Conservation (phyloP, 306 rosid genomes). For the Fragaria iinumae region DNA sequence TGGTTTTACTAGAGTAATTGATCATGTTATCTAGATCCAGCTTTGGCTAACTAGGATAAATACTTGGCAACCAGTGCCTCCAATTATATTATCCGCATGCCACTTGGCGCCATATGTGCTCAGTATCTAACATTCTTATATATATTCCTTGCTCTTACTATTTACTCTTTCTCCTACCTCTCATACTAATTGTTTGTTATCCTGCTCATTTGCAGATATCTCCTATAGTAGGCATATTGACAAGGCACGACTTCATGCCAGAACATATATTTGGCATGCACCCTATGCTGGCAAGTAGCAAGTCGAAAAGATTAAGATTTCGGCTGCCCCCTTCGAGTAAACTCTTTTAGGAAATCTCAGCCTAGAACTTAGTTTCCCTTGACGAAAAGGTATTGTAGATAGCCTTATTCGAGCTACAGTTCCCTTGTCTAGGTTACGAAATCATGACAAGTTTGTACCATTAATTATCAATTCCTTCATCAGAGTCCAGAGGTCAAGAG, state of each 20-base stretch:
- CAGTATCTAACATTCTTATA: neutral
- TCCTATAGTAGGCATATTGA: slow-evolving; percentile 78
- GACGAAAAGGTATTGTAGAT: slow-evolving; percentile 19
- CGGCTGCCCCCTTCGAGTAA: slow-evolving; percentile 31
- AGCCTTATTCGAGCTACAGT: neutral
- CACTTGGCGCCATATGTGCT: neutral
- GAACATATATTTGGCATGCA: slow-evolving; percentile 76
- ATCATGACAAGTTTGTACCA: neutral
- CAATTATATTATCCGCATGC: neutral
- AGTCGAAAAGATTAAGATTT: slow-evolving; percentile 67
- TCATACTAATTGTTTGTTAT: slow-evolving; percentile 16
- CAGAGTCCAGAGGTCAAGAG: slow-evolving; percentile 22
- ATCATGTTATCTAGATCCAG: neutral
- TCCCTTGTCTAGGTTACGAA: slow-evolving; percentile 16
- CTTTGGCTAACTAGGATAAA: slow-evolving; percentile 1
- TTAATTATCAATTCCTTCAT: slow-evolving; percentile 6
- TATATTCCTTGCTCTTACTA: neutral
- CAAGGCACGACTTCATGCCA: slow-evolving; percentile 87
- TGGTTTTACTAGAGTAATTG: neutral
- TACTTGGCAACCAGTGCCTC: neutral
- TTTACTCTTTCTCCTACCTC: neutral
- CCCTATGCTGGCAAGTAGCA: slow-evolving; percentile 65
- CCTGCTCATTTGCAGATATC: slow-evolving; percentile 56
- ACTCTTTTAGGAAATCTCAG: slow-evolving; percentile 22
- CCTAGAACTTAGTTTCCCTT: slow-evolving; percentile 15